A percentile compares a stretch with the other conserved stretches of the same genome.
These are phyloP conservation scores for Neurospora hispaniola DNA, from an alignment of 495 filamentous ascomycete genomes.

Conservation along the genomic window DNA sequence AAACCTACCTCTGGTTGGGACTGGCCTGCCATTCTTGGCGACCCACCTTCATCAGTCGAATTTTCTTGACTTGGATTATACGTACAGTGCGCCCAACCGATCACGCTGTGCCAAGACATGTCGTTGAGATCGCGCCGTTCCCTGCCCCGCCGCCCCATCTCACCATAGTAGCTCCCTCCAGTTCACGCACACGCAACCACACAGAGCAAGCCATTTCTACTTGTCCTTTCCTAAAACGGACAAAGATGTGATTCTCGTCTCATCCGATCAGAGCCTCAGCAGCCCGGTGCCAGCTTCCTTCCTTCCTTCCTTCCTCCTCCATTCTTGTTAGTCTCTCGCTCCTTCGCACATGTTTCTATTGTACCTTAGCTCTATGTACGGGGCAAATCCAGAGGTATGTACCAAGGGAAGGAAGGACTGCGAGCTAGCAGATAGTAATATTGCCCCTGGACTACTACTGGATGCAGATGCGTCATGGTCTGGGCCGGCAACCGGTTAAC, in stretches of 20 bases:
- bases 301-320: not conserved
- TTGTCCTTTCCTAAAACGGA: not conserved
- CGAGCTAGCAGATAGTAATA: not conserved
- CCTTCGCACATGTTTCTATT: not conserved
- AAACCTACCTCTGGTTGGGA: not conserved
- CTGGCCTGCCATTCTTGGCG: not conserved
- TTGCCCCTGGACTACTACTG: not conserved
- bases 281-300: not conserved
- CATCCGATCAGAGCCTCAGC: not conserved
- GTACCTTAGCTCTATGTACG: not conserved
- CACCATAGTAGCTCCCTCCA: not conserved
- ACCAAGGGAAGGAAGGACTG: not conserved
- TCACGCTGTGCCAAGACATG: not conserved
- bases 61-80: not conserved
- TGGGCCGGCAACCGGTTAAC: not conserved
- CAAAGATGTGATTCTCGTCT: not conserved
- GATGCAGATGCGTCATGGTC: not conserved
- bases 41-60: not conserved
- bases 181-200: not conserved
- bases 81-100: not conserved
- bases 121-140: not conserved
- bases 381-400: not conserved
- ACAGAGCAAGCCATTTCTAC: not conserved
- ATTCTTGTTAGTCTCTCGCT: not conserved
- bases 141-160: not conserved